Evolutionary conservation across 768 basidiomycete genomes (phyloP).

Genomic region (Trametes meyenii): DNA sequence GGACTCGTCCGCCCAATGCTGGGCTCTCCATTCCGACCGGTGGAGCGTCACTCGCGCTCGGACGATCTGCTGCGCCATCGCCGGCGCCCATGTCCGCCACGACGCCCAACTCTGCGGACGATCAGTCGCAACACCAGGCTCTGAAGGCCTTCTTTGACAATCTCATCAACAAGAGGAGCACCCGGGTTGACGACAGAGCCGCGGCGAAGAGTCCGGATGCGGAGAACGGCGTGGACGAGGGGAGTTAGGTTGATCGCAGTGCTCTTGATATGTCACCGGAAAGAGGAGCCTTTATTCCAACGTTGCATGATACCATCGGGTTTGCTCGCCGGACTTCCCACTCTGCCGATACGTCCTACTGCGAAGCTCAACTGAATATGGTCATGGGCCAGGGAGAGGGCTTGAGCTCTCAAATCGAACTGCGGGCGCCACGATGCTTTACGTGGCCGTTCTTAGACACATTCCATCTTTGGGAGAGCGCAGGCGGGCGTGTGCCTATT

Average conservation of each 20-base stretch:
- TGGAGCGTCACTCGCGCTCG: conserved; percentile 11
- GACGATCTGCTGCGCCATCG: conserved; percentile 31
- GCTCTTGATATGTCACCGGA: not conserved
- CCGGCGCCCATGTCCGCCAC: conserved; percentile 30
- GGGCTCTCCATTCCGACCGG: conserved; percentile 28
- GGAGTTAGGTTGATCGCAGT: conserved; percentile 17
- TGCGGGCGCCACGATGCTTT: not conserved
- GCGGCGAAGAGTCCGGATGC: conserved; percentile 36
- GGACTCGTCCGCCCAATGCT: conserved; percentile 21
- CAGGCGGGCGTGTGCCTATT: not conserved
- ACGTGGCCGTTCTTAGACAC: conserved; percentile 4
- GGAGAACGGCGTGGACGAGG: conserved; percentile 24
- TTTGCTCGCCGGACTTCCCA: not conserved
- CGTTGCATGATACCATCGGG: not conserved
- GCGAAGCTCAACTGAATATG: no score
- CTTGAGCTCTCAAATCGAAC: not conserved
- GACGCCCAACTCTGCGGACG: conserved; percentile 50
- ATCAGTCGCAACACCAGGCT: conserved; percentile 80
- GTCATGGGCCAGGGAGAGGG: not conserved
- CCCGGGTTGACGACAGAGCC: conserved; percentile 40
- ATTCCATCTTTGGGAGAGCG: not conserved
- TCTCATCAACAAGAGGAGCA: conserved; percentile 70
- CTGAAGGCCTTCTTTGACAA: conserved; percentile 89
- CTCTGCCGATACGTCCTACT: no score
- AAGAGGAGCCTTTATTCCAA: not conserved